Conservation (phyloP, 768 basidiomycete genomes). For the Tricholoma hemisulphureum region DNA sequence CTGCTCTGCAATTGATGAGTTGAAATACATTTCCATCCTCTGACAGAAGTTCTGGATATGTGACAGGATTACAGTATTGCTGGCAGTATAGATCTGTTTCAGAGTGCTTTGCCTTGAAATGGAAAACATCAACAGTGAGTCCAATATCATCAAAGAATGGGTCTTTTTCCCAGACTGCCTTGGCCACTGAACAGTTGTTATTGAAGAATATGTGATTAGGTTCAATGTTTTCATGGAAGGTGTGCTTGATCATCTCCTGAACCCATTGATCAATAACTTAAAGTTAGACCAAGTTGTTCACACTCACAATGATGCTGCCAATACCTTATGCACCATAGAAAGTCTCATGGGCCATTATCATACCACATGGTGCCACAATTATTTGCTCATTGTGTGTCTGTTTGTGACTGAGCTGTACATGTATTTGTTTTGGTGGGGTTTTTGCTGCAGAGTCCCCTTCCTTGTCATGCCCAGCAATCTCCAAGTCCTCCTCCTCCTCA, state of each 20-base stretch:
- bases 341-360: conserved; percentile 29
- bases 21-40: conserved; percentile 32
- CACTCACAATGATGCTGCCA: conserved; percentile 1
- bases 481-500: neutral
- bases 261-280: neutral
- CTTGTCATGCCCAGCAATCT: neutral
- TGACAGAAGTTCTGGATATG: conserved; percentile 32
- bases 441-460: neutral
- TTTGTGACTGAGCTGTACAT: conserved; percentile 26
- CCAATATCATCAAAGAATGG: conserved; percentile 17
- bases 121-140: conserved; percentile 36
- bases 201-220: conserved; percentile 27
- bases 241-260: conserved; percentile 21
- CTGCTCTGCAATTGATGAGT: conserved; percentile 42
- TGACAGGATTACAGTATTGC: conserved; percentile 30
- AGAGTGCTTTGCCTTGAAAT: conserved; percentile 35
- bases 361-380: conserved; percentile 31
- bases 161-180: conserved; percentile 5
- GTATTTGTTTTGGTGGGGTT: conserved; percentile 8
- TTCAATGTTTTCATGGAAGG: conserved; percentile 9
- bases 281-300: neutral
- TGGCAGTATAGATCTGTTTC: conserved; percentile 22
- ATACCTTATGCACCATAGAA: conserved; percentile 31
- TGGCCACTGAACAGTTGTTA: conserved; percentile 22
- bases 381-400: conserved; percentile 36